Conservation (phyloP, 805 yeast species). For the Candida odintsovae region DNA sequence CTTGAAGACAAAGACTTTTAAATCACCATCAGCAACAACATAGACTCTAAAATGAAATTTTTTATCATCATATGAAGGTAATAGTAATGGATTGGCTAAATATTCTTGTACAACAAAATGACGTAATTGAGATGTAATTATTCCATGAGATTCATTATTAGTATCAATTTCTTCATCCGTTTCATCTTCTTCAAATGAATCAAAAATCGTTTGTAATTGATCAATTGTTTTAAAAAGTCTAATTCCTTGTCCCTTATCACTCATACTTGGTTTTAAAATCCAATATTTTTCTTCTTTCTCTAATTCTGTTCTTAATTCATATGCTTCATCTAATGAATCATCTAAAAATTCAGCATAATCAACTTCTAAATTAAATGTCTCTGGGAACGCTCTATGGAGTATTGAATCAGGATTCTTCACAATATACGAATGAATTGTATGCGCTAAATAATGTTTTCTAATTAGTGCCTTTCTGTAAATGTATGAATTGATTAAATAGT, state of each 20-base stretch:
- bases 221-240: slow-evolving; percentile 72
- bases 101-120: slow-evolving; percentile 91
- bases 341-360: slow-evolving; percentile 96
- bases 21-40: slow-evolving; percentile 67
- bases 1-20: slow-evolving; percentile 73
- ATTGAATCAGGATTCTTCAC: slow-evolving; percentile 72
- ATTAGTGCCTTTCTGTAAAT: slow-evolving; percentile 87
- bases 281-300: slow-evolving; percentile 58
- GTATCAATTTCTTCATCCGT: slow-evolving; percentile 56
- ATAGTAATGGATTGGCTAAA: slow-evolving; percentile 57
- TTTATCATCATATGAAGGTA: slow-evolving; percentile 51
- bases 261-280: slow-evolving; percentile 95
- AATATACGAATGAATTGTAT: slow-evolving; percentile 67
- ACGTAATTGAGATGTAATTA: slow-evolving; percentile 80
- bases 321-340: slow-evolving; percentile 88
- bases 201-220: slow-evolving; percentile 77
- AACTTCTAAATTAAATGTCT: slow-evolving; percentile 72
- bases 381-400: slow-evolving; percentile 60
- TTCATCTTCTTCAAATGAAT: slow-evolving; percentile 75
- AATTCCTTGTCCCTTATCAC: slow-evolving; percentile 96
- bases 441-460: slow-evolving; percentile 83
- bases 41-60: slow-evolving; percentile 90
- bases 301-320: slow-evolving; percentile 78
- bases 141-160: slow-evolving; percentile 46
- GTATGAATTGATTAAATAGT: slow-evolving; percentile 70